These are phyloP conservation scores for Panaeolus papilionaceus DNA, from an alignment of 768 basidiomycete species.

Conservation along the genomic window DNA sequence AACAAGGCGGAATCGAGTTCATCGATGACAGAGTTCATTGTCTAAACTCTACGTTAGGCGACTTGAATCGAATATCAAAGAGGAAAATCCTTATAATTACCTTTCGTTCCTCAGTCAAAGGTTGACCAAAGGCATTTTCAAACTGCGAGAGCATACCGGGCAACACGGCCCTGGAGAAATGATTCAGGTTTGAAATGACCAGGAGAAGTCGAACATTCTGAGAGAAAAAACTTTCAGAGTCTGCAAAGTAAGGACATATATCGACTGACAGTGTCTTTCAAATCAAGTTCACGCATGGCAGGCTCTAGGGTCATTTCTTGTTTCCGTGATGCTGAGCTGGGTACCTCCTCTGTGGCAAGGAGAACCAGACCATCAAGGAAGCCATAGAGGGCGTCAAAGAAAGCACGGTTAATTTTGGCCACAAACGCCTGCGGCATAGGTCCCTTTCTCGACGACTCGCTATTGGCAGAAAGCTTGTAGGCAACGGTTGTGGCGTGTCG, in stretches of 20 bases:
- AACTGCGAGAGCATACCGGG: constrained; percentile 83
- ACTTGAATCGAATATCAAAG: constrained; percentile 12
- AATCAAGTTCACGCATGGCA: constrained; percentile 57
- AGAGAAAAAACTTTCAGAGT: constrained; percentile 10
- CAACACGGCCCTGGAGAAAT: constrained; percentile 70
- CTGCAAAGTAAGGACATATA: neutral
- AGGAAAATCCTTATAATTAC: constrained; percentile 44
- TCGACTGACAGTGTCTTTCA: constrained; percentile 62
- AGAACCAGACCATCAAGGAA: constrained; percentile 86
- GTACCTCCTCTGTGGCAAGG: constrained; percentile 75
- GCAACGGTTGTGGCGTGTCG: constrained; percentile 74
- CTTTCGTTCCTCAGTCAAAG: constrained; percentile 72
- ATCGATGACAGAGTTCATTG: constrained; percentile 74
- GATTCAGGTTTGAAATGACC: constrained; percentile 86
- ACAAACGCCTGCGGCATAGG: constrained; percentile 65
- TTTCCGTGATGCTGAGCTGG: constrained; percentile 32
- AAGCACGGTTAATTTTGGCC: constrained; percentile 79
- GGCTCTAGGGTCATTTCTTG: constrained; percentile 35
- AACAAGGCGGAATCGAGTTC: constrained; percentile 90
- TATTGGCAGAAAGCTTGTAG: constrained; percentile 81
- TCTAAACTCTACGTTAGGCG: constrained; percentile 44
- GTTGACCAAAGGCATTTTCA: constrained; percentile 72
- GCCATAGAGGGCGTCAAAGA: constrained; percentile 83
- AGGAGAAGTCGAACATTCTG: constrained; percentile 87
- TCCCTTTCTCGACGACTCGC: constrained; percentile 65